A percentile compares a stretch with the other conserved stretches of the same genome.
Evolutionary conservation across 108 stramenopile species (phyloP).

Genomic region (Nitzschia inconspicua): DNA sequence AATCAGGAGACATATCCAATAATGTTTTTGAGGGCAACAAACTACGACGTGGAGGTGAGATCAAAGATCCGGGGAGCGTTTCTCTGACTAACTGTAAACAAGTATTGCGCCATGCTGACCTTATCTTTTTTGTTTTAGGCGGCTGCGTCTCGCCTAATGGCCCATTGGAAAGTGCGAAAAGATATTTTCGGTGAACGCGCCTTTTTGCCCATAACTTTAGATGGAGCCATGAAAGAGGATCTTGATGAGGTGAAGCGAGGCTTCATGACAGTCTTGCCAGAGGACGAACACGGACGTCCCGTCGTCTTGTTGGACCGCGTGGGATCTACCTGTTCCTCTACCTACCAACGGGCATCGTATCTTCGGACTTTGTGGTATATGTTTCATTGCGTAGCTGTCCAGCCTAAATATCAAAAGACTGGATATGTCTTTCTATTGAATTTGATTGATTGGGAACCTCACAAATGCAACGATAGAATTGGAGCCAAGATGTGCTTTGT

Average conservation of each 20-base stretch:
- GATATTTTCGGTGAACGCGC: constrained; percentile 9
- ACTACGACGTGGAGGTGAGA: too few species aligned
- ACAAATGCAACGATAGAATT: background rate
- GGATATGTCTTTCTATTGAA: constrained; percentile 3
- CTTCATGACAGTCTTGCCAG: background rate
- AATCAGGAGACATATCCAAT: background rate
- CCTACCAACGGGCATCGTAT: background rate
- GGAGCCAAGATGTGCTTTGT: constrained; percentile 6
- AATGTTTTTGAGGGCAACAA: constrained; percentile 4
- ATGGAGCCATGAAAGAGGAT: constrained; percentile 5
- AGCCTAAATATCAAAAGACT: constrained; percentile 4
- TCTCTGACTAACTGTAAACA: too few species aligned
- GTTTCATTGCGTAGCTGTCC: background rate
- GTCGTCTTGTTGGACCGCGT: constrained; percentile 5
- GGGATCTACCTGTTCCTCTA: background rate
- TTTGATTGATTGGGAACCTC: background rate
- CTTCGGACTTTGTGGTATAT: constrained; percentile 7
- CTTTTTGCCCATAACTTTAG: constrained; percentile 5
- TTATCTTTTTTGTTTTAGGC: too few species aligned
- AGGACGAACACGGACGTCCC: constrained; percentile 5
- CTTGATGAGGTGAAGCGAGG: background rate
- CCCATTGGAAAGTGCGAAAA: constrained; percentile 12
- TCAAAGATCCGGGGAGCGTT: too few species aligned
- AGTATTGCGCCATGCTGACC: too few species aligned
- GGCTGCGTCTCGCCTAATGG: constrained; percentile 3